Conservation (phyloP, 768 basidiomycete species). For the Lactarius deliciosus region DNA sequence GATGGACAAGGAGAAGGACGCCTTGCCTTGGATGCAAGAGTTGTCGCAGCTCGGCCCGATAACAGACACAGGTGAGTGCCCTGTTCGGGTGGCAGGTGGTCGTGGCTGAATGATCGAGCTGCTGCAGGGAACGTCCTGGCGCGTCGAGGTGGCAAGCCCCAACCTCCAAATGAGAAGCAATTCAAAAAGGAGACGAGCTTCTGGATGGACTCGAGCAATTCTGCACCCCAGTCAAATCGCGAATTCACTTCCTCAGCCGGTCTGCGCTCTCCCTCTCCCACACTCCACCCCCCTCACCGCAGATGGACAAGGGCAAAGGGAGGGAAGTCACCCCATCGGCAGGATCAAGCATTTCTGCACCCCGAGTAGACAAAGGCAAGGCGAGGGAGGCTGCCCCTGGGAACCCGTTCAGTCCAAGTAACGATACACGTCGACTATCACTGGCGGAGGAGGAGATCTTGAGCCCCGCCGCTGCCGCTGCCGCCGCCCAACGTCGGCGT, state of each 20-base stretch:
- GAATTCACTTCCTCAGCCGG: neutral
- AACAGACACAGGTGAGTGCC: neutral
- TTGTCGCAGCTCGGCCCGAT: neutral
- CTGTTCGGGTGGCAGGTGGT: too few relatives aligned
- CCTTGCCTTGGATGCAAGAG: conserved; percentile 6
- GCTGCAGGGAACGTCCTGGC: neutral
- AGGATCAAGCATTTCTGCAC: neutral
- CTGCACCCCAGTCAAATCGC: neutral
- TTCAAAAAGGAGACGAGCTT: conserved; percentile 6
- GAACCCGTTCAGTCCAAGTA: neutral
- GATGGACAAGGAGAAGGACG: neutral
- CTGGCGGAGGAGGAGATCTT: conserved; percentile 11
- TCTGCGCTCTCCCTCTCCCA: neutral
- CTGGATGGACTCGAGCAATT: conserved; percentile 13
- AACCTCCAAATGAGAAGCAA: neutral
- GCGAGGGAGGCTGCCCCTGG: neutral
- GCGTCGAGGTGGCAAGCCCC: conserved; percentile 6
- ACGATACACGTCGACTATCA: neutral
- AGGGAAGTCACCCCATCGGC: neutral
- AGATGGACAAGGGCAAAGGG: neutral
- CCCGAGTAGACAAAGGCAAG: conserved; percentile 11
- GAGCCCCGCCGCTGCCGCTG: conserved; percentile 16
- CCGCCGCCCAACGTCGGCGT: conserved; percentile 7
- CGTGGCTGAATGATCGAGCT: neutral
- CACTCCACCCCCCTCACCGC: neutral